These are phyloP conservation scores for Teratosphaeriaceae sp. DNA, from an alignment of 2,329 filamentous ascomycete species.

Conservation along the genomic window DNA sequence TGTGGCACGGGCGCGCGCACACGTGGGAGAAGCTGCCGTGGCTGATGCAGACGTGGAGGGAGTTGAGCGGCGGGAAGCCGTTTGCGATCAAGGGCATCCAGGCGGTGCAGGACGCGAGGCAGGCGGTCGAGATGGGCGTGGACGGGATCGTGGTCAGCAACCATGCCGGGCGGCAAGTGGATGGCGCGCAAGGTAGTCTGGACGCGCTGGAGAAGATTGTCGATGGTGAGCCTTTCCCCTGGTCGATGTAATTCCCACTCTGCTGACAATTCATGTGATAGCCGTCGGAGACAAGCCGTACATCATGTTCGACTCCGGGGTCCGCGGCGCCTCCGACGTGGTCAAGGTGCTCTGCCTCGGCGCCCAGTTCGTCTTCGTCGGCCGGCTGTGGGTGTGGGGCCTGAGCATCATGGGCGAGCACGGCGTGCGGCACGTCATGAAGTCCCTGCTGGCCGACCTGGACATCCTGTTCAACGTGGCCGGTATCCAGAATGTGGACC, in stretches of 20 bases:
- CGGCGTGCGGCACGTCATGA: slow-evolving; percentile 57
- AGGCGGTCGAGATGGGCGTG: slow-evolving; percentile 52
- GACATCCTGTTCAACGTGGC: slow-evolving; percentile 57
- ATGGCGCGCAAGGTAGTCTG: slow-evolving; percentile 53
- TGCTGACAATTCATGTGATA: slow-evolving; percentile 9
- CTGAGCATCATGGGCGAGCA: slow-evolving; percentile 54
- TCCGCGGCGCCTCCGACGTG: slow-evolving; percentile 51
- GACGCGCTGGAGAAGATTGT: slow-evolving; percentile 56
- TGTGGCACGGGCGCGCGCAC: slow-evolving; percentile 58
- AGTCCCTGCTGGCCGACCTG: slow-evolving; percentile 54
- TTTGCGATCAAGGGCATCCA: slow-evolving; percentile 67
- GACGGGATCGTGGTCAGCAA: slow-evolving; percentile 66
- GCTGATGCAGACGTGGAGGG: slow-evolving; percentile 53
- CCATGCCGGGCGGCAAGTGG: slow-evolving; percentile 62
- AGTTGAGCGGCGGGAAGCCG: slow-evolving; percentile 48
- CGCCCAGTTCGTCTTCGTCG: slow-evolving; percentile 55
- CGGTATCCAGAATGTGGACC: slow-evolving; percentile 47
- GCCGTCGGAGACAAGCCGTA: slow-evolving; percentile 46
- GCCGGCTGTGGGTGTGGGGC: slow-evolving; percentile 55
- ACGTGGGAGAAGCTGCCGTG: slow-evolving; percentile 62
- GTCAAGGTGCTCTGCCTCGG: slow-evolving; percentile 57
- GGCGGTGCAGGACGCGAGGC: slow-evolving; percentile 55
- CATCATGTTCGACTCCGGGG: slow-evolving; percentile 56
- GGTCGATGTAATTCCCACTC: not conserved
- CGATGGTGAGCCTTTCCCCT: slow-evolving; percentile 31